Base-by-base conservation (phyloP, 192 early-diverging fungal genomes). In the Dissophora globulifera region DNA sequence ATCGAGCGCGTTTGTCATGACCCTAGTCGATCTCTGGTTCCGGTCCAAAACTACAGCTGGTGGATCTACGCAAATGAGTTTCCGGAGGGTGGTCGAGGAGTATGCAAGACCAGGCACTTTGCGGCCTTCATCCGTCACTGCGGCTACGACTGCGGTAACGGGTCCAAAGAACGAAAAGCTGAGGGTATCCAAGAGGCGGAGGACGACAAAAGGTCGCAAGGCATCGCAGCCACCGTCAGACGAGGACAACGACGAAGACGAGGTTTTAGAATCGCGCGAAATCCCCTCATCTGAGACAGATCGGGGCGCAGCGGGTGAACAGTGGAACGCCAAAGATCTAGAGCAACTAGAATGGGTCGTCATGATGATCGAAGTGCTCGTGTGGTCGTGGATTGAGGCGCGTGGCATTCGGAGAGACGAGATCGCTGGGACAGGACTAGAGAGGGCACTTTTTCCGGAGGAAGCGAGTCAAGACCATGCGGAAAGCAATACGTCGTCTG, bases 1-100 rank as follows among this genome's bases (percentile, higher is more conserved):
- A n/a, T 76, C 72, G 0, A 76, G 72, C 29, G 50, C 40, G 7
- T 76, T 76, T 67, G 72, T 76, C 6, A 50, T 76, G 64, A 22
- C 54, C 10, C 31, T 76, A 23, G 64, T 67, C 1, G 72, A 67
- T 26, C 27, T 45, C 13, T 76, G 72, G 72, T 76, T 76, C 43
- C 41, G 58, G 12, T 50, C 50, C 26, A 56, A 61, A 15, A 76
- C 63, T 0, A 76, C 54, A 17, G 33, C 46, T 40, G 32, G 30
- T 32, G 43, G 6, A 20, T 15, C 13, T 16, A 41, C 33, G 1
- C 45, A 56, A 2, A 27, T 64, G 16, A 60, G 23, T 17, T 75
- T 75, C 42, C 29, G n/a, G 23, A 41, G 17, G 5, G 63, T 76
- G 3, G 52, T 76, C 20, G 72, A 67, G 25, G 46, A 54, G 16